Conservation (phyloP, 371 early-diverging fungal genomes). For the Amoeboaphelidium protococcarum region DNA sequence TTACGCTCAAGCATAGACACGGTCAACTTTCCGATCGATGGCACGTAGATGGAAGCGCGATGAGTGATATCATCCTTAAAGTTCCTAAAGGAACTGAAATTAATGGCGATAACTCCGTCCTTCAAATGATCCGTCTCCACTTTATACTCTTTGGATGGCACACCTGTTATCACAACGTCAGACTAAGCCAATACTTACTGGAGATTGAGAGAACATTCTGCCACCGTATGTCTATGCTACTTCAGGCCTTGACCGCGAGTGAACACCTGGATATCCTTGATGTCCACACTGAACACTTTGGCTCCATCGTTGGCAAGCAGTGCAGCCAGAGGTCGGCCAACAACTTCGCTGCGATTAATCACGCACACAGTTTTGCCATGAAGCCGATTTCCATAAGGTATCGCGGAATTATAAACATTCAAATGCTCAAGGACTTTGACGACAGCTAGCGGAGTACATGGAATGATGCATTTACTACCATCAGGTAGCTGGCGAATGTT, state of each 20-base stretch:
- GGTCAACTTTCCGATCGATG: constrained; percentile 89
- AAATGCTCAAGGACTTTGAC: constrained; percentile 83
- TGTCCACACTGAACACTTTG: constrained; percentile 77
- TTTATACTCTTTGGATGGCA: constrained; percentile 62
- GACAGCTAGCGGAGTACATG: constrained; percentile 80
- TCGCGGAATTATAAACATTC: constrained; percentile 65
- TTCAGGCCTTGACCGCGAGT: constrained; percentile 34
- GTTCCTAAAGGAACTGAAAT: constrained; percentile 75
- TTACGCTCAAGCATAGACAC: constrained; percentile 89
- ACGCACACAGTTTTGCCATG: constrained; percentile 75
- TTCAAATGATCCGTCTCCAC: constrained; percentile 49
- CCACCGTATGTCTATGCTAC: constrained; percentile 15
- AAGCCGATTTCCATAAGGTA: constrained; percentile 75
- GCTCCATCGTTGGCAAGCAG: constrained; percentile 91
- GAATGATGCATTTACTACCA: constrained; percentile 54
- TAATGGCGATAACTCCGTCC: constrained; percentile 82
- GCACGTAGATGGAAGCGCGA: constrained; percentile 71
- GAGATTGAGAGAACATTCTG: constrained; percentile 32
- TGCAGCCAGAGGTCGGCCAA: constrained; percentile 90
- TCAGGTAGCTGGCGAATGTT: constrained; percentile 67
- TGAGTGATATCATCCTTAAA: constrained; percentile 61
- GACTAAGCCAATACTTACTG: constrained; percentile 52
- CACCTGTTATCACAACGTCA: constrained; percentile 90
- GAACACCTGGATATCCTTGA: constrained; percentile 60
- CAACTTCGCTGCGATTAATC: constrained; percentile 83